Evolutionary conservation across 1,284 basidiomycete species (phyloP).

Genomic region (Porogramme epimiltina): DNA sequence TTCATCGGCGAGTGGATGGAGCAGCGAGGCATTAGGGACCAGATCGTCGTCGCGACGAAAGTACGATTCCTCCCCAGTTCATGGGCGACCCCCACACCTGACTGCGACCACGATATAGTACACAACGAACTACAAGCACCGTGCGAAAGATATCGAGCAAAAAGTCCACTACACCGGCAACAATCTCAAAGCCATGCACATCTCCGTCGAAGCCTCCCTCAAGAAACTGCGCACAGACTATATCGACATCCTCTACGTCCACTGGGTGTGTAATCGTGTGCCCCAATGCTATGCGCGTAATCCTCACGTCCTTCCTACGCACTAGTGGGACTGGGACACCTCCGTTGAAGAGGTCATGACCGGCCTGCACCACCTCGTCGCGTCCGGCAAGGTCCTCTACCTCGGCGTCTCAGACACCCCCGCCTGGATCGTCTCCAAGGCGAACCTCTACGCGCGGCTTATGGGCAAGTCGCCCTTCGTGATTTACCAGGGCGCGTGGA

Average conservation of each 20-base stretch:
- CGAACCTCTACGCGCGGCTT: slow-evolving; percentile 33
- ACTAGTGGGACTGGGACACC: slow-evolving; percentile 43
- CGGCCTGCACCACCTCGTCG: slow-evolving; percentile 43
- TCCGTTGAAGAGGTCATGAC: slow-evolving; percentile 51
- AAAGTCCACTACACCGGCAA: slow-evolving; percentile 39
- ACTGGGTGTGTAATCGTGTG: too few relatives aligned
- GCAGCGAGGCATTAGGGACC: slow-evolving; percentile 40
- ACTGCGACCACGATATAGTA: slow-evolving; percentile 33
- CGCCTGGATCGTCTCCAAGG: slow-evolving; percentile 32
- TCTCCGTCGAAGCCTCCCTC: slow-evolving; percentile 39
- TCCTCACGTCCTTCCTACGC: too few relatives aligned
- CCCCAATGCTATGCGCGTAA: too few relatives aligned
- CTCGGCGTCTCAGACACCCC: slow-evolving; percentile 36
- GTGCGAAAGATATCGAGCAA: slow-evolving; percentile 18
- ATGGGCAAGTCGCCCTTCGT: slow-evolving; percentile 51
- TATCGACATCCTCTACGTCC: slow-evolving; percentile 41
- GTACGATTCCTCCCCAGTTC: slow-evolving; percentile 7
- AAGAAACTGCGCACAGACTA: slow-evolving; percentile 48
- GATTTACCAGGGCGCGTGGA: slow-evolving; percentile 59
- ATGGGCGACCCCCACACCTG: background rate
- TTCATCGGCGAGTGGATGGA: slow-evolving; percentile 49
- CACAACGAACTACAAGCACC: slow-evolving; percentile 35
- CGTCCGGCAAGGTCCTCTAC: slow-evolving; percentile 45
- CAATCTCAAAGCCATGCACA: slow-evolving; percentile 33
- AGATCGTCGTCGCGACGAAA: slow-evolving; percentile 46